phyloP scores from a whole-genome alignment of 495 filamentous ascomycete genomes.

The Trichoderma gamsii region DNA sequence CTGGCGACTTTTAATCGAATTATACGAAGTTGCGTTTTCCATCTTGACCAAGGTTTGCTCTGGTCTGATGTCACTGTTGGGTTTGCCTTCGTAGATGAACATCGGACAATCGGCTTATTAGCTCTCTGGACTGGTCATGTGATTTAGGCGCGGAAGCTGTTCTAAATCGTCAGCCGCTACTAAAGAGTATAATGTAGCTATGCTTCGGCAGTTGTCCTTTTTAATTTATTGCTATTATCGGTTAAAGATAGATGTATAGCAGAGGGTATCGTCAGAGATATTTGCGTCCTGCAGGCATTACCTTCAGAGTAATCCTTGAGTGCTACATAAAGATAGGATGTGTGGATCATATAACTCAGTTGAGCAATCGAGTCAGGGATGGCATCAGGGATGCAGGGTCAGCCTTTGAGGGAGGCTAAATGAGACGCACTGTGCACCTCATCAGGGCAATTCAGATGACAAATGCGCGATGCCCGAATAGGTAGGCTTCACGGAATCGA shows the following conservation, averaged over 20 bases:
- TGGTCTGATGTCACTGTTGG: background rate
- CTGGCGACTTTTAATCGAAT: background rate
- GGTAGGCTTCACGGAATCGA: background rate
- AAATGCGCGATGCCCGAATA: background rate
- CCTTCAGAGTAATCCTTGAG: background rate
- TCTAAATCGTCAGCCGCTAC: background rate
- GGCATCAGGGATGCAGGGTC: background rate
- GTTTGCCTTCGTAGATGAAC: background rate
- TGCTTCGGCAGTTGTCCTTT: background rate
- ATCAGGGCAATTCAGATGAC: background rate
- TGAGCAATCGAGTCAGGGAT: background rate
- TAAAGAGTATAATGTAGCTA: background rate
- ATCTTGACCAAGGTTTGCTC: background rate
- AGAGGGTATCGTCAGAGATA: background rate
- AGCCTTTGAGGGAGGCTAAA: background rate
- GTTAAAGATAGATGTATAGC: background rate
- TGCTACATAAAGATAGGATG: background rate
- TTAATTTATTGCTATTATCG: background rate
- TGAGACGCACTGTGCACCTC: background rate
- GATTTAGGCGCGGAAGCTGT: background rate
- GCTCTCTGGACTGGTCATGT: background rate
- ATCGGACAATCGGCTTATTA: slow-evolving; percentile 6
- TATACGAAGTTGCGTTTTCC: background rate
- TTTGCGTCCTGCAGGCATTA: background rate
- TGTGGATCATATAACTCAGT: background rate